Base-by-base conservation (phyloP, 345 rosid species). In the Ceriops zippeliana region DNA sequence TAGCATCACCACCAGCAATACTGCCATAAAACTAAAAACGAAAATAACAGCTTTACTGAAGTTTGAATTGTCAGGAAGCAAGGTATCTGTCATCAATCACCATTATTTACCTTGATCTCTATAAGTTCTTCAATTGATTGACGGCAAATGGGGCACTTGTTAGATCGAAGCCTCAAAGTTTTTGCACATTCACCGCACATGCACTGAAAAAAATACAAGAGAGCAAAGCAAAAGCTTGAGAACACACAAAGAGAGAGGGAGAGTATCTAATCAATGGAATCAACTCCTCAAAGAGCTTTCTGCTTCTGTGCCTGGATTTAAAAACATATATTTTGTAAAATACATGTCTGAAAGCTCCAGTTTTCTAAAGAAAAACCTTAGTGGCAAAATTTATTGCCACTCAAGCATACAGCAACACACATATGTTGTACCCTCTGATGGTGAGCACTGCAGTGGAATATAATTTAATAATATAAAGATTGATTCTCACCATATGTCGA, bases 101-200 rank as follows among this genome's bases (percentile, higher is more conserved):
- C 73, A 52, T 59, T 78, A 46, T 74, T 83, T 77, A 91, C 75
- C 81, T 89, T 91, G 87, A 89, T 90, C 88, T 87, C 88, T 68
- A 91, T 80, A 69, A 91, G 91, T 75, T 85, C 85, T 37, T 79
- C 80, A 19, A 91, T 91, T 17, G 91, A 86, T 66, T 91, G 89
- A 19, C 97, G 88, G 75, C 99, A 95, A 65, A 95, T 88, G 15
- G 97, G 97, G 76, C 96, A 91, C 72, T 86, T 91, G 69, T 88
- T 88, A 62, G 99, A 83, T 76, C 78, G 99, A 73, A 84, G 82
- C 82, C 88, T 83, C 85, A 93, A 75, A 63, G 68, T 85, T 81
- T 86, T 91, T 59, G 97, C 96, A 73, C 96, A 90, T 58, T 84
- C 90, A 20, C 88, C 73, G 79, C 96, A 90, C 86, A 92, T 82